Base-by-base conservation (phyloP, 1,284 basidiomycete genomes). In the Phlebopus sp. region DNA sequence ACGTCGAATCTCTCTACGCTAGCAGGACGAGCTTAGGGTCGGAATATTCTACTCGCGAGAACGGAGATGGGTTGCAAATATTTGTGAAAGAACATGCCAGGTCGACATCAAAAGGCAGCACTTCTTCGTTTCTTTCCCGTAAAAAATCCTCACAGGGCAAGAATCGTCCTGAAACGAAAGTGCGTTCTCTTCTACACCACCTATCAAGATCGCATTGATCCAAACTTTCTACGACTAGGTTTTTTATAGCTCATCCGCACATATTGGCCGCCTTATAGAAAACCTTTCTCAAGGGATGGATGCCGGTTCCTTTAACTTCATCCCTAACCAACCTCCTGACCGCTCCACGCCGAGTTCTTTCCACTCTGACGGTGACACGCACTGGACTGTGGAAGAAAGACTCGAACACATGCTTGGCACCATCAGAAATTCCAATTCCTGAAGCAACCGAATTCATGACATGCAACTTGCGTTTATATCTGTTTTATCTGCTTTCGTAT, bases 261-360 rank as follows among this genome's bases (percentile, higher is more conserved):
- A 90, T 53, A 90, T 91, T 62, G 86, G 84, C 38, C 85, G 82
- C 53, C 74, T 91, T 48, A 88, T 91, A 51, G 88, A 91, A 60
- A 81, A 73, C 58, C 77, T 91, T 58, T 89, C 88, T 42, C 81
- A 81, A 64, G 84, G 81, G 32, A 79, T 81, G 71, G 88, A 91
- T 55, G 76, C 86, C 41, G 89, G 87, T 37, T 84, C 87, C 23
- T 90, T 90, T 71, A 90, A 90, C 59, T 81, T 90, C 60, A 59
- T 69, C 27, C 71, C 75, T 42, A 63, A 49, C 56, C 66, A 57
- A 49, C 60, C 59, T 52, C 62, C 66, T 54, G 76, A 73, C 39
- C 82, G 80, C 59, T 82, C 80, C 32, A 64, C 73, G 15, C 71
- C 78, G 39, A 81, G 79, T 31, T 87, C 85, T 27, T 58, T 85